Percentiles rank a stretch among this genome's conserved stretches.
Conservation (phyloP, 805 yeast genomes). For the Millerozyma acaciae region DNA sequence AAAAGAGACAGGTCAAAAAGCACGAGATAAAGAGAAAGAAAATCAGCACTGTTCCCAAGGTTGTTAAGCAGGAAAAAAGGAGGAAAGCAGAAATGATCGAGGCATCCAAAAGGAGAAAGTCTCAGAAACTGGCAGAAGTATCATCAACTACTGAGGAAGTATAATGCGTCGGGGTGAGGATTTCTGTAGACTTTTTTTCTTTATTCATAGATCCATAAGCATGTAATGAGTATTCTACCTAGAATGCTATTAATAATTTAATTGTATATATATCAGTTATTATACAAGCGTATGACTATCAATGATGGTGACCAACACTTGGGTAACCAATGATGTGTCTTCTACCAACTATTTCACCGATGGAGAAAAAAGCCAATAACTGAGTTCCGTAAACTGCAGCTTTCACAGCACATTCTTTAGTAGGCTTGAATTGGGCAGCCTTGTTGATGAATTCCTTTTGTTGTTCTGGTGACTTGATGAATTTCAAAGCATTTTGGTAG, state of each 20-base stretch:
- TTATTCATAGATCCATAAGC: too few species aligned
- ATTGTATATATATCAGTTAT: slow-evolving; percentile 1
- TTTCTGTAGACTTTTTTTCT: too few species aligned
- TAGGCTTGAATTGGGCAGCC: slow-evolving; percentile 42
- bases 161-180: too few species aligned
- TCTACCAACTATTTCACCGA: slow-evolving; percentile 96
- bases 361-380: slow-evolving; percentile 82
- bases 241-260: slow-evolving; percentile 3
- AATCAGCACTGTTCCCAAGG: slow-evolving; percentile 80
- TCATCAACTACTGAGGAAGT: too few species aligned
- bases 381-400: slow-evolving; percentile 78
- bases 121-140: too few species aligned
- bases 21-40: slow-evolving; percentile 61
- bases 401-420: slow-evolving; percentile 56
- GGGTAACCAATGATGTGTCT: slow-evolving; percentile 91
- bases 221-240: too few species aligned
- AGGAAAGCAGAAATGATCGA: slow-evolving; percentile 67
- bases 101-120: slow-evolving; percentile 67
- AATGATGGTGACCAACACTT: slow-evolving; percentile 44
- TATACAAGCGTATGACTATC: slow-evolving; percentile 2
- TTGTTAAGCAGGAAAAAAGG: slow-evolving; percentile 60
- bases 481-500: slow-evolving; percentile 46
- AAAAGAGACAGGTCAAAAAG: slow-evolving; percentile 57
- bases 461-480: slow-evolving; percentile 38
- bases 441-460: slow-evolving; percentile 57